Conservation (phyloP, 495 filamentous ascomycete genomes). For the Antarctomyces pellizariae region DNA sequence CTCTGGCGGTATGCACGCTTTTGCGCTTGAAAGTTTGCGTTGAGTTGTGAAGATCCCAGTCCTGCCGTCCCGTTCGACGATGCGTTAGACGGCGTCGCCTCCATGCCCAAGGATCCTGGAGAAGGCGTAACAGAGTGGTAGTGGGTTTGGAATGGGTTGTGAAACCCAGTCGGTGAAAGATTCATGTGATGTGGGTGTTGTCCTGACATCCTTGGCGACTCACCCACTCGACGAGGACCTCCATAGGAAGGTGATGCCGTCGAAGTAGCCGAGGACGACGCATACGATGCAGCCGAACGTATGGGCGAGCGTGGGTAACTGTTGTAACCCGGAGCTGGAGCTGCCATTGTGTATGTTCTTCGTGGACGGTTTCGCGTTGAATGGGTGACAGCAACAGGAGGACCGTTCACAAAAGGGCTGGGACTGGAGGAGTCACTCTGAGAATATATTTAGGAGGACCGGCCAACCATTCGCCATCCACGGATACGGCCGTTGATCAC, state of each 20-base stretch:
- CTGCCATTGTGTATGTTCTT: constrained; percentile 23
- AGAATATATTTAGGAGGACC: no score
- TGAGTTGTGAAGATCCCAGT: constrained; percentile 19
- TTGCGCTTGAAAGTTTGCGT: constrained; percentile 32
- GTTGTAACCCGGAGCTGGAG: constrained; percentile 27
- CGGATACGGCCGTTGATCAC: no score
- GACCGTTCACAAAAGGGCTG: no score
- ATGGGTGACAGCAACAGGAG: no score
- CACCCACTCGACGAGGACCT: constrained; percentile 22
- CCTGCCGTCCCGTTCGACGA: constrained; percentile 25
- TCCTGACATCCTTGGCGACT: constrained; percentile 10
- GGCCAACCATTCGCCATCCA: no score
- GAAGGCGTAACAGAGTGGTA: constrained; percentile 4
- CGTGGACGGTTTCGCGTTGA: no score
- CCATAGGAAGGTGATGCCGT: constrained; percentile 28
- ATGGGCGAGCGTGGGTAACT: constrained; percentile 29
- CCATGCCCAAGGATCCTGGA: constrained; percentile 19
- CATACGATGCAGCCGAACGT: constrained; percentile 27
- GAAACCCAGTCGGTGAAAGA: constrained; percentile 7
- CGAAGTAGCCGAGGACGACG: constrained; percentile 29
- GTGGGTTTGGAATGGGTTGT: constrained; percentile 8
- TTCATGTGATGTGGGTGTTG: constrained; percentile 8
- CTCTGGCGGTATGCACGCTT: constrained; percentile 89
- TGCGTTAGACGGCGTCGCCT: constrained; percentile 27
- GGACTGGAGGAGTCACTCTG: no score